Base-by-base conservation (phyloP, 1,284 basidiomycete species). In the Ganoderma lucidum region DNA sequence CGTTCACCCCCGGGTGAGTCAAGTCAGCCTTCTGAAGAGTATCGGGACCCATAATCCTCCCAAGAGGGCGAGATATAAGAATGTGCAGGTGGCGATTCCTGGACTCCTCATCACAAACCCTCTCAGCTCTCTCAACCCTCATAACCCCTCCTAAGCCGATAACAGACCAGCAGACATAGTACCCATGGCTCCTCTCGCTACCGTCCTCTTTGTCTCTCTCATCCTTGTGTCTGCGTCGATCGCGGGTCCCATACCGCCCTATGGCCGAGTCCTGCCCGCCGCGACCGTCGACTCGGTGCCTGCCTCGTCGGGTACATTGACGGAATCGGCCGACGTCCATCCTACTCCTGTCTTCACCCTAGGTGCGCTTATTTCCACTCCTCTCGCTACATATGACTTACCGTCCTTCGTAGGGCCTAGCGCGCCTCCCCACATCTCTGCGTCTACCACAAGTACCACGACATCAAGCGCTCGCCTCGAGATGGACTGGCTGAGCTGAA, bases 401-500 rank as follows among this genome's bases (percentile, higher is more conserved):
- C 30, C 1, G 28, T 56, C 4, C 9, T 10, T 30, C 6, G 30
- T 14, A 56, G 53, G 53, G 10, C 53, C 53, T 1, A 56, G 30
- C 53, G 53, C 15, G 30, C 53, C 35, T 12, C 53, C 53, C 8
- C 53, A 35, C 30, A 14, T 9, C 14, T 35, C 53, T 32, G 53
- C 30, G 5, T 4, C 30, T 14, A 30, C 51, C 28, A 5, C 51
- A 14, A 53, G 12, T 12, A 30, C 12, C 6, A 44, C 42, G 2
- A 48, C 45, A 23, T 48, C 45, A 19, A 19, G 8, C n/a, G 45
- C 48, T 9, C 53, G 30, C 53, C 53, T 56, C 30, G 53, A 56
- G 15, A 56, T 56, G 53, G 53, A 56, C 53, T 56, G 53, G 53
- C 53, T 56, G 30, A 56, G 53, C 53, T 56, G 30, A 56, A 56